phyloP scores from a whole-genome alignment of 768 basidiomycete species.

The Mycena galopus region DNA sequence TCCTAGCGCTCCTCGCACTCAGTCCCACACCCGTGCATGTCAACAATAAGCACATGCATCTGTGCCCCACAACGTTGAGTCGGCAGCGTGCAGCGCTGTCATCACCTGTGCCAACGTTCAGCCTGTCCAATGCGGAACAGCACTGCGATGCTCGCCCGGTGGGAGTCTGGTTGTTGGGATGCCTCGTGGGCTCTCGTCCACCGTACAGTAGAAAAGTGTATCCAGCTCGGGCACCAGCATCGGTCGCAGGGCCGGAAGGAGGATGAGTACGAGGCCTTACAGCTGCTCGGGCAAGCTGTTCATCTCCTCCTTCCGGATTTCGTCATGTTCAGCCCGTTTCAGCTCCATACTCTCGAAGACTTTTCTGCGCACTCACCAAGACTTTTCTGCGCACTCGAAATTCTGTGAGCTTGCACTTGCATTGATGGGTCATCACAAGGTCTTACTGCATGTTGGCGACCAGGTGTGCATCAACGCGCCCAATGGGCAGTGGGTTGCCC shows the following conservation, averaged over 20 bases:
- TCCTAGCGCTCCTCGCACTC: no score
- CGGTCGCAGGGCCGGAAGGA: slow-evolving; percentile 70
- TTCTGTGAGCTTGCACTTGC: slow-evolving; percentile 89
- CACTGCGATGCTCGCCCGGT: no score
- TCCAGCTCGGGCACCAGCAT: slow-evolving; percentile 79
- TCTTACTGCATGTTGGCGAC: slow-evolving; percentile 92
- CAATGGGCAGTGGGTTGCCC: slow-evolving; percentile 81
- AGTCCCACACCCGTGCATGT: no score
- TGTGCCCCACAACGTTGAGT: no score
- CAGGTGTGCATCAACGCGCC: slow-evolving; percentile 80
- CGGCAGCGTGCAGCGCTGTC: no score
- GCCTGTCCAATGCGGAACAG: no score
- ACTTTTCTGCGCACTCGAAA: slow-evolving; percentile 91
- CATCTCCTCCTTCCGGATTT: slow-evolving; percentile 36
- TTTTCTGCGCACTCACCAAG: no score
- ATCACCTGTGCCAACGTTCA: no score
- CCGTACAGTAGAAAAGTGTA: slow-evolving; percentile 80
- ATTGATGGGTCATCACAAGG: slow-evolving; percentile 76
- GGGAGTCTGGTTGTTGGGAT: slow-evolving; percentile 87
- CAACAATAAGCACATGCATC: no score
- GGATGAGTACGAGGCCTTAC: slow-evolving; percentile 84
- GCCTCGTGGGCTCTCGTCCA: slow-evolving; percentile 86
- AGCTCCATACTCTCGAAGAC: slow-evolving; percentile 89
- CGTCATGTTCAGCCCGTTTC: background rate
- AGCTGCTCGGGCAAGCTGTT: slow-evolving; percentile 81